phyloP scores from a whole-genome alignment of 2,329 filamentous ascomycete species.

The Ceratocystis lukuohia region DNA sequence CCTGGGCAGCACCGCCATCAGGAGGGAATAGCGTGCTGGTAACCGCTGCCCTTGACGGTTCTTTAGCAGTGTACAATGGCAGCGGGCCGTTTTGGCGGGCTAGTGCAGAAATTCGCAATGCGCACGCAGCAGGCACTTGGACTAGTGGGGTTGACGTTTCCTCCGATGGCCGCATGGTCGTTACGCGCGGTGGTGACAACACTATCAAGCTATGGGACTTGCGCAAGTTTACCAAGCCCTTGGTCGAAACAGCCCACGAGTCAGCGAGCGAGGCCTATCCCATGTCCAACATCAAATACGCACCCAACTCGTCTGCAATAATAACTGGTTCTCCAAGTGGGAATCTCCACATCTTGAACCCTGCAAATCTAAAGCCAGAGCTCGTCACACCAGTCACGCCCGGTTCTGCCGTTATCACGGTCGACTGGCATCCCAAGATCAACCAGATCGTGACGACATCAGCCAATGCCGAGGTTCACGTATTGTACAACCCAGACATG shows the following conservation, averaged over 20 bases:
- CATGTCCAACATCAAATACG: constrained; percentile 79
- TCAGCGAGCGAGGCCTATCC: constrained; percentile 76
- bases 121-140: constrained; percentile 74
- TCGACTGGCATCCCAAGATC: constrained; percentile 84
- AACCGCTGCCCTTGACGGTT: constrained; percentile 74
- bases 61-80: constrained; percentile 80
- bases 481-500: constrained; percentile 78
- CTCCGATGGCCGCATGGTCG: constrained; percentile 74
- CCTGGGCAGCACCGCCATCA: constrained; percentile 65
- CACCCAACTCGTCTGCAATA: constrained; percentile 69
- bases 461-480: constrained; percentile 75
- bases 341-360: constrained; percentile 83
- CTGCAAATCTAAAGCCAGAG: constrained; percentile 75
- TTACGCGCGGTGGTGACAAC: constrained; percentile 82
- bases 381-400: constrained; percentile 81
- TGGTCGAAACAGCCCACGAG: constrained; percentile 63
- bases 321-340: constrained; percentile 79
- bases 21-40: constrained; percentile 70
- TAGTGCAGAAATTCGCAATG: constrained; percentile 67
- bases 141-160: constrained; percentile 87
- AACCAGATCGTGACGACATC: constrained; percentile 95
- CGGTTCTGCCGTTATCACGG: constrained; percentile 65
- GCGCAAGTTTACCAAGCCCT: constrained; percentile 81
- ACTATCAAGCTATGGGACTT: constrained; percentile 95
- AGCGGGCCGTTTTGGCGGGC: constrained; percentile 77